Evolutionary conservation across 495 filamentous ascomycete genomes (phyloP), one percentile per base, ranked within the genome.

Genomic region (Platismatia glauca): DNA sequence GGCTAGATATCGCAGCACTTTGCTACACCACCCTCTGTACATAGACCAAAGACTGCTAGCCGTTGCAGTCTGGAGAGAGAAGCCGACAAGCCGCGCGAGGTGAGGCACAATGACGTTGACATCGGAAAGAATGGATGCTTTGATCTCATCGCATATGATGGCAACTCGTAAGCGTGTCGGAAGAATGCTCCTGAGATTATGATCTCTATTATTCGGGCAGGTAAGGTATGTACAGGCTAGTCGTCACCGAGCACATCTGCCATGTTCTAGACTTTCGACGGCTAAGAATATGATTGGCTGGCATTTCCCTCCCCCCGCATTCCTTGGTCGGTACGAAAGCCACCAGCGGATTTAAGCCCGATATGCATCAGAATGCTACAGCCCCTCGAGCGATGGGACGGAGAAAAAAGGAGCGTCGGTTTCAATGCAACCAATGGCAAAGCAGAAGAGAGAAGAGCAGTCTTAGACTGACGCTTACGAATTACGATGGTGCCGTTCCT

Each of bases 251-350:
- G 15, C 24, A 18, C 7, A 48, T 61, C 59, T 61, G 59, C 59
- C 59, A 55, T 39, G 48, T 35, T 55, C 59, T 61, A 61, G 48
- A 61, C 13, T 48, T 20, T 39, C 2, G 2, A 62, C 27, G 52
- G 39, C 53, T 29, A 18, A 20, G 8, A 11, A 13, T 37, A 18
- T 57, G 60, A 57, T 62, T 62, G 53, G 60, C 60, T 57, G 24
- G 3, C 9, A 27, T 20, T 20, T 59, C 18, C 61, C 61, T 55
- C 61, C 18, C 61, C 61, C 61, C 61, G 55, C 61, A 63, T 58
- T 58, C 39, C 34, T 15, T 20, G 11, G 41, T 9, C 33, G 61
- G 20, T 58, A 63, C 46, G 39, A 58, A 22, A 46, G 60, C 60
- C 53, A 48, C 37, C 1, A 33, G 39, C 18, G 12, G 31, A 35